These are phyloP conservation scores for Stemphylium lycopersici DNA, from an alignment of 2,329 filamentous ascomycete genomes.

Conservation along the genomic window DNA sequence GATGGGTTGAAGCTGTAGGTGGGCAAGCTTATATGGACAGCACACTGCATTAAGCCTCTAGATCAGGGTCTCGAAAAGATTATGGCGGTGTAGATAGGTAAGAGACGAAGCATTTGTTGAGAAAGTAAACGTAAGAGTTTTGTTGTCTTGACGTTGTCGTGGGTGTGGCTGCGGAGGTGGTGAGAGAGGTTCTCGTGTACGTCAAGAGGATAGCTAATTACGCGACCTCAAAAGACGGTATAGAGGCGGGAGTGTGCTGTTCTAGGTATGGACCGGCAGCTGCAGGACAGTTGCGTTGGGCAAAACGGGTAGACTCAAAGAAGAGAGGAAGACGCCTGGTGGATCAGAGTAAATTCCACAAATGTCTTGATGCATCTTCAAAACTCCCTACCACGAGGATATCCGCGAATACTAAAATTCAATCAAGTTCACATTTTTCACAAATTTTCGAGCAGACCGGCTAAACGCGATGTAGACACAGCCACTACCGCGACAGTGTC, in stretches of 20 bases:
- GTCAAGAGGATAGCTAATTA: neutral
- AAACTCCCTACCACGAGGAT: too few relatives aligned
- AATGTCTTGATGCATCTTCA: neutral
- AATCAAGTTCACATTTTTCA: neutral
- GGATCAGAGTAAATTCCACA: too few relatives aligned
- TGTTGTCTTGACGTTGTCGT: neutral
- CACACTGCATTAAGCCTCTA: neutral
- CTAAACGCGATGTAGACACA: neutral
- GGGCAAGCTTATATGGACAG: slow-evolving; percentile 22
- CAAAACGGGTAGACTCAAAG: too few relatives aligned
- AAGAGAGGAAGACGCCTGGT: too few relatives aligned
- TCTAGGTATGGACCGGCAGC: too few relatives aligned
- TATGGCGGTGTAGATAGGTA: slow-evolving; percentile 6
- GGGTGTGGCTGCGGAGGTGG: neutral
- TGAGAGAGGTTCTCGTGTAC: neutral
- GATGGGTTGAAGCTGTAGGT: slow-evolving; percentile 9
- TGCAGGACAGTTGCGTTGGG: too few relatives aligned
- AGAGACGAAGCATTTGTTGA: slow-evolving; percentile 4
- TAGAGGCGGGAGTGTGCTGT: too few relatives aligned
- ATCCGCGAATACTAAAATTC: too few relatives aligned
- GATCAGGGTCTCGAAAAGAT: neutral
- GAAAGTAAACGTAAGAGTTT: neutral
- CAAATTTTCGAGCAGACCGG: neutral
- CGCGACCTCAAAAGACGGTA: neutral
- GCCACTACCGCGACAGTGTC: neutral